Conservation (phyloP, 495 filamentous ascomycete species). For the Lepraria neglecta region DNA sequence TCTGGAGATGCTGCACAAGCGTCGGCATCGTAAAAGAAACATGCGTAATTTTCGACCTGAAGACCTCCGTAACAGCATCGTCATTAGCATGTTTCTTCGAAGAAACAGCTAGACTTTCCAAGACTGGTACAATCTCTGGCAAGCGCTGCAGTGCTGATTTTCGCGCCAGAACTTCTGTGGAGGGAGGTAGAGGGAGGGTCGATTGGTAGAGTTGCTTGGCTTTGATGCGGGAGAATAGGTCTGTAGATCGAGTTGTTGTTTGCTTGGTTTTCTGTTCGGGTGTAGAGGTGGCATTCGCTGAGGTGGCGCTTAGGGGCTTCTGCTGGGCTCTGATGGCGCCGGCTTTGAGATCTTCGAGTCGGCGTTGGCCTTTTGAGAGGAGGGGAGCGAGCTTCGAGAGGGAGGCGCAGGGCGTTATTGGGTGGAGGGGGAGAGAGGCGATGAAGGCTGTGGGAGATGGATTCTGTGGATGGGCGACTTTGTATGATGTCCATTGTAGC, state of each 20-base stretch:
- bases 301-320: conserved; percentile 6
- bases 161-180: conserved; percentile 46
- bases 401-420: conserved; percentile 44
- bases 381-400: conserved; percentile 39
- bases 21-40: conserved; percentile 53
- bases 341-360: conserved; percentile 54
- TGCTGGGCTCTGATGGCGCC: conserved; percentile 29
- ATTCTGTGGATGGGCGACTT: conserved; percentile 21
- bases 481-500: conserved; percentile 38
- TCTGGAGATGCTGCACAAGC: conserved; percentile 52
- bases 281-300: neutral
- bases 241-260: conserved; percentile 12
- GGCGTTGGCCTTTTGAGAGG: conserved; percentile 51
- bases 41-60: conserved; percentile 33
- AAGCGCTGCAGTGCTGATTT: conserved; percentile 53
- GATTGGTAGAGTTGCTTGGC: conserved; percentile 48
- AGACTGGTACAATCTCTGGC: conserved; percentile 53
- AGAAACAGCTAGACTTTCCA: conserved; percentile 49
- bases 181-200: conserved; percentile 35
- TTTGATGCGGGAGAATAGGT: conserved; percentile 57
- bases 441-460: conserved; percentile 40
- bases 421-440: conserved; percentile 47
- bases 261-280: conserved; percentile 1
- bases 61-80: conserved; percentile 22
- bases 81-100: conserved; percentile 28